phyloP scores from a whole-genome alignment of 2,329 filamentous ascomycete species.

The Bipolaris sorokiniana region DNA sequence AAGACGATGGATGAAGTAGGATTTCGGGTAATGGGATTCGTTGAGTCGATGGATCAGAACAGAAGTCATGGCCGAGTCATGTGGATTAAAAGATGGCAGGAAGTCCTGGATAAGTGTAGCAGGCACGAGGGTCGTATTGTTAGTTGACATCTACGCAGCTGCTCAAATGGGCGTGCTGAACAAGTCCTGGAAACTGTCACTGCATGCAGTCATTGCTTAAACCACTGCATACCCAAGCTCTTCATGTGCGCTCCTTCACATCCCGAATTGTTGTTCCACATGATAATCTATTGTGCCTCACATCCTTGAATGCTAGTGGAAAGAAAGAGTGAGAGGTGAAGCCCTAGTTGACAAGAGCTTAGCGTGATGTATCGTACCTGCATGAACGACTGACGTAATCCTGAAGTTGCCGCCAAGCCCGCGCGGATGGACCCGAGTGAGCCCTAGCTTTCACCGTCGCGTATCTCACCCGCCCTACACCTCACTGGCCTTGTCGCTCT shows the following conservation, averaged over 20 bases:
- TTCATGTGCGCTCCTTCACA: background rate
- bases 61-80: constrained; percentile 6
- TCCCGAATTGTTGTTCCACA: background rate
- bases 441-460: constrained; percentile 19
- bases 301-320: background rate
- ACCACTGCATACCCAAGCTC: background rate
- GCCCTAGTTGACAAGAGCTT: constrained; percentile 4
- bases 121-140: background rate
- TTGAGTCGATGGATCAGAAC: background rate
- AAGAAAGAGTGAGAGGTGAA: background rate
- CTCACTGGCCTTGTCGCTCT: background rate
- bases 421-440: constrained; percentile 17
- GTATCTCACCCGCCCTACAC: constrained; percentile 8
- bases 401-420: constrained; percentile 13
- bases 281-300: background rate
- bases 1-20: constrained; percentile 3
- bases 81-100: background rate
- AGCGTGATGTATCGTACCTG: constrained; percentile 17
- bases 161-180: background rate
- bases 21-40: background rate
- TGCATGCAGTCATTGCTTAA: background rate
- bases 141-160: background rate
- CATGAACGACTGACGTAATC: constrained; percentile 25
- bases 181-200: background rate
- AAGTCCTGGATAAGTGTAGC: background rate